Evolutionary conservation across 148 eudicot genomes (phyloP).

Genomic region (Oxyria digyna): DNA sequence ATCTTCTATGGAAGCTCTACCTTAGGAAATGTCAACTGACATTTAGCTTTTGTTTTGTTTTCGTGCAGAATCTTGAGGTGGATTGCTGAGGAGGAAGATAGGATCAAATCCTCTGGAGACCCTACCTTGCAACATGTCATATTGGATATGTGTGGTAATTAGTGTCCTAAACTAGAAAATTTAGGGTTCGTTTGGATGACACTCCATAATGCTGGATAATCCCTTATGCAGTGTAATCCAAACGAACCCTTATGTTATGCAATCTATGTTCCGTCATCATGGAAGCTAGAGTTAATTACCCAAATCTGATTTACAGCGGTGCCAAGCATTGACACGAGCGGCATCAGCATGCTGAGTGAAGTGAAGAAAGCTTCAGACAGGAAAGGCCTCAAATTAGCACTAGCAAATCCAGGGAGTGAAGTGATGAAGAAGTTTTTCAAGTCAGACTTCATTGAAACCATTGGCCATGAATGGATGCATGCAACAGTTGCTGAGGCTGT

Average conservation of each 20-base stretch:
- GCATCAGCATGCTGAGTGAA: constrained; percentile 44
- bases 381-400: constrained; percentile 23
- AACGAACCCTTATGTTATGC: too few species aligned
- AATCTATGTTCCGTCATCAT: too few species aligned
- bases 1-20: background rate
- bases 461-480: constrained; percentile 33
- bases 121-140: constrained; percentile 32
- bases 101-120: constrained; percentile 23
- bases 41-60: background rate
- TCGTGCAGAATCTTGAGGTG: constrained; percentile 34
- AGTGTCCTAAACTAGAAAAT: background rate
- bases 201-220: too few species aligned
- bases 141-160: constrained; percentile 45
- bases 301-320: constrained; percentile 26
- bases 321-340: constrained; percentile 58
- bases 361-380: constrained; percentile 25
- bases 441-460: constrained; percentile 22
- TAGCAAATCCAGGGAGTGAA: constrained; percentile 51
- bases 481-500: constrained; percentile 48
- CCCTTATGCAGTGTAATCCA: too few species aligned
- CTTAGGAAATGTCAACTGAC: background rate
- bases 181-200: too few species aligned
- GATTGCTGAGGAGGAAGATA: constrained; percentile 47
- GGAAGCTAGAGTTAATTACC: background rate
- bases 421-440: constrained; percentile 50